Base-by-base conservation (phyloP, 2,329 filamentous ascomycete species). In the Blumeria graminis region DNA sequence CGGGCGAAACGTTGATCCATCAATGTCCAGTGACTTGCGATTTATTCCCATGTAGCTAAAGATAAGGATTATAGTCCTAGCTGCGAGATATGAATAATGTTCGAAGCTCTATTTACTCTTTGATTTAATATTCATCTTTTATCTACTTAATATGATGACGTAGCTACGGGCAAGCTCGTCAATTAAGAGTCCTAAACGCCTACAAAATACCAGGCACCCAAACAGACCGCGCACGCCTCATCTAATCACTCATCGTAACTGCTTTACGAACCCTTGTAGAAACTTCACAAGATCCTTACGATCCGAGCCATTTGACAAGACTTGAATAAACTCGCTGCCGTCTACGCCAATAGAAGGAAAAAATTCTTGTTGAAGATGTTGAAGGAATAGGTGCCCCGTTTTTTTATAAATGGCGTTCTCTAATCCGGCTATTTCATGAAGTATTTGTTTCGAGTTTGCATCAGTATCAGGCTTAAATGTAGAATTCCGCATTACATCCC, bases 391-490 rank as follows among this genome's bases (percentile, higher is more conserved):
- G 55, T 84, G 78, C 32, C 92, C 92, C 11, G 86, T 90, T 72
- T 96, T 96, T 62, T 78, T 76, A 66, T 95, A 90, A 60, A 98
- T 92, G 38, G 78, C 82, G 69, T 92, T 87, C 69, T 98, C 88
- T 58, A 98, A 71, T 2, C 76, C 78, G 2, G 88, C 88, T 60
- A 94, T 87, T 71, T 98, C 92, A 56, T 80, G 81, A 41, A 98
- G 76, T 0, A 95, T 85, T 68, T 89, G 84, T 67, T 84, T 85
- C 36, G 85, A 85, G 70, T 94, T 88, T 1, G 89, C 88, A 67
- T 98, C 92, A 56, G 72, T 70, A 60, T 81, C 81, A 0, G 86
- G 80, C 61, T 84, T 84, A 74, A 96, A 95, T 18, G 76, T 76
- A 6, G 83, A 74, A 48, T 89, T 84, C 41, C 79, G 80, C 38